Evolutionary conservation across 306 rosid species (phyloP).

Genomic region (Abrus precatorius): DNA sequence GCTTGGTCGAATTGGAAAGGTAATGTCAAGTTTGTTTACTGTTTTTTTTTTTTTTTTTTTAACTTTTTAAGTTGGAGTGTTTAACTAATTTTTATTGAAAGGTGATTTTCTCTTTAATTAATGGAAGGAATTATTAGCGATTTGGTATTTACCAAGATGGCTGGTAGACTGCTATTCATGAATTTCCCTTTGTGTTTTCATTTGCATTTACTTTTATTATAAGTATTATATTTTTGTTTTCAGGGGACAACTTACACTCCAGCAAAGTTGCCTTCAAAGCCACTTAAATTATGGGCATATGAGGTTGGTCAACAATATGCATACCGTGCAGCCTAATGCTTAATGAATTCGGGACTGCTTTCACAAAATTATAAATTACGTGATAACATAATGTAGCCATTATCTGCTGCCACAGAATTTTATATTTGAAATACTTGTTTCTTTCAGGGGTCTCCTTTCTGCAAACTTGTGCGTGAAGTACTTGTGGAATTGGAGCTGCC

Average conservation of each 20-base stretch:
- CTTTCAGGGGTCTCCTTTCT: conserved; percentile 94
- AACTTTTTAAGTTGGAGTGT: neutral
- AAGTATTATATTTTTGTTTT: conserved; percentile 25
- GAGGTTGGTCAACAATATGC: conserved; percentile 68
- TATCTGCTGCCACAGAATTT: conserved; percentile 15
- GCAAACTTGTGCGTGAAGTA: conserved; percentile 95
- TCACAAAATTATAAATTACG: conserved; percentile 25
- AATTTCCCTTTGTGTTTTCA: neutral
- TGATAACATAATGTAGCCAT: conserved; percentile 35
- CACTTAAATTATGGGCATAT: conserved; percentile 93
- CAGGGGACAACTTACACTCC: conserved; percentile 86
- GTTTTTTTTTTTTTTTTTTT: neutral
- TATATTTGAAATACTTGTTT: conserved; percentile 41
- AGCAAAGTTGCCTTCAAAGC: conserved; percentile 84
- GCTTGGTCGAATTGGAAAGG: conserved; percentile 81
- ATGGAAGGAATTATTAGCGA: conserved; percentile 7
- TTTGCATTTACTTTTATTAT: conserved; percentile 25
- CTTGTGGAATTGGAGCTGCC: conserved; percentile 95
- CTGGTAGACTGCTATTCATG: conserved; percentile 14
- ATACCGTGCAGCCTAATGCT: conserved; percentile 21
- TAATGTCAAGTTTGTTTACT: conserved; percentile 40
- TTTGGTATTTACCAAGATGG: conserved; percentile 6
- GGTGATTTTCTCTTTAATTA: conserved; percentile 1
- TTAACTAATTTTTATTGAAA: conserved; percentile 10
- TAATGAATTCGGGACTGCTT: conserved; percentile 18